Evolutionary conservation across 176 grass and related monocot genomes (phyloP), one percentile per base, ranked within the genome.

Genomic region (Musa itinerans): DNA sequence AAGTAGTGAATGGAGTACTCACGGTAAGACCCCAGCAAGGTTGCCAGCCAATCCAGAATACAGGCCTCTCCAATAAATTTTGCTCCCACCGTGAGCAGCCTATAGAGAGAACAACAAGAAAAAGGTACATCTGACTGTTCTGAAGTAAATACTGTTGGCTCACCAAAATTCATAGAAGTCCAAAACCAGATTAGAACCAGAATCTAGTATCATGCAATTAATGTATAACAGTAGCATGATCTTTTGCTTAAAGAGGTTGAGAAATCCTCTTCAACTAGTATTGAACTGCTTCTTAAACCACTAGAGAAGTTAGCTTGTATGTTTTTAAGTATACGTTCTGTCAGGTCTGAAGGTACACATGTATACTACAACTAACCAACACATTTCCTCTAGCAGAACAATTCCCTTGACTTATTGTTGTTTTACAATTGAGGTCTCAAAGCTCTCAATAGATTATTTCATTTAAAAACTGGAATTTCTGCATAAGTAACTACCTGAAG

Each of bases 21-120:
- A 97, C 93, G 87, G 90, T 63, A 92, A 85, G 65, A 97, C 90
- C 19, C 93, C 93, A 54, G 80, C 82, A 19, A 96, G 64, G 84
- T 97, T 97, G 76, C 93, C 89, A 71, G 76, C 87, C 77, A 97
- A 79, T 79, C 93, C 93, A 73, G 93, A 90, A 81, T 96, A 96
- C 43, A 97, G 58, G 63, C 83, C 89, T 83, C 83, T 97, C 89
- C 83, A 97, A 78, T 90, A 51, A 83, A 97, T 93, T 83, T 61
- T 80, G 74, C 74, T 83, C 72, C 93, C 90, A 82, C 86, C 87
- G 81, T 62, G 88, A 87, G 83, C 93, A 81, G 85, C 89, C 89
- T 75, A 50, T 52, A 69, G 17, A 66, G 63, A 53, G 34, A 24
- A 72, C 8, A 72, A 53, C 2, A 23, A 21, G 48, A 34, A 4